Base-by-base conservation (phyloP, 2,329 filamentous ascomycete genomes). In the Beauveria australis region DNA sequence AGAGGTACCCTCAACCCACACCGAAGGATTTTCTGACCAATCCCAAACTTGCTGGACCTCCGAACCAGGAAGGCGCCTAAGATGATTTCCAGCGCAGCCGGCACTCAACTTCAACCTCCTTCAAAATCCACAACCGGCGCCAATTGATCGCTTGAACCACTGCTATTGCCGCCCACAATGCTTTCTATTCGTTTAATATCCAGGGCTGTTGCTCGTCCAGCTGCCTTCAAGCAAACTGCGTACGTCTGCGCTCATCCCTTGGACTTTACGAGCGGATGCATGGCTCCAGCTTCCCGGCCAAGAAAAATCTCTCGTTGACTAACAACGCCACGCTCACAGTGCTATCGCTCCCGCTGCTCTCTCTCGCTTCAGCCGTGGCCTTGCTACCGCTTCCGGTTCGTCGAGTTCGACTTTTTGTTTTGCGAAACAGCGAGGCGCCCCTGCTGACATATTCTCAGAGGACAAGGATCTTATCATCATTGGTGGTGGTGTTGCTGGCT, bases 381-480 rank as follows among this genome's bases (percentile, higher is more conserved):
- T 84, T 71, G 83, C 85, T 61, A 82, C 82, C 58, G 74, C 79
- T 68, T 75, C 81, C 76, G 81, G 81, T 84, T 66, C 70, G 79
- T 79, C 66, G 41, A 63, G 55, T 57, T 56, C 52, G 22, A 56
- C 28, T 30, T 40, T 14, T n/a, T 24, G n/a, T n/a, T 14, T 37
- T 12, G 22, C 26, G 40, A 33, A 44, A 44, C 8, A n/a, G 22
- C 51, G n/a, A 44, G 19, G 33, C 46, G 37, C 33, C 18, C 18
- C 44, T 51, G 40, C 78, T 79, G 75, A 81, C 81, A 66, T 58
- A 64, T 65, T 62, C 63, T 67, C 75, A 91, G 91, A 92, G 76
- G 91, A 97, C 76, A 95, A 96, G 78, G 94, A 99, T 76, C 83
- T 99, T 60, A 89, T 99, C 72, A 92, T 99, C 78, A 96, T 99